Percentiles rank a stretch among this genome's conserved stretches.
phyloP scores from a whole-genome alignment of 257 asterid genomes.

The Solanum dulcamara region DNA sequence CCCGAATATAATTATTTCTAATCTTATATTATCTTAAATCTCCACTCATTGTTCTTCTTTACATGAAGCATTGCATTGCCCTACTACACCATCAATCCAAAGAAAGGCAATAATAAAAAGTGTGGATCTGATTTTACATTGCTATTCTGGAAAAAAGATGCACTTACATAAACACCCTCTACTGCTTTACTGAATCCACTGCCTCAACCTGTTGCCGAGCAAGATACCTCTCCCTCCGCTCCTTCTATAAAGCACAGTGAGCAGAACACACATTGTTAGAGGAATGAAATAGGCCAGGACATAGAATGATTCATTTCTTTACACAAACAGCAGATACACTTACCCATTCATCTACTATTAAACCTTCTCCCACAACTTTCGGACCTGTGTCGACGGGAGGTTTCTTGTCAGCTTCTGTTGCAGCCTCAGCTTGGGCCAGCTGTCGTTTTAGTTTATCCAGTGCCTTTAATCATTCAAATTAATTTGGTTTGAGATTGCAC shows the following conservation, averaged over 20 bases:
- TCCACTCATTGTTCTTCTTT: neutral
- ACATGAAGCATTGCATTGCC: neutral
- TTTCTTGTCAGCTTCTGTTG: constrained; percentile 9
- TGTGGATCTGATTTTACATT: neutral
- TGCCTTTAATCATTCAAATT: constrained; percentile 1
- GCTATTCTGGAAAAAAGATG: neutral
- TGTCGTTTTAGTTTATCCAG: constrained; percentile 9
- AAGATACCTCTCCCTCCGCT: constrained; percentile 10
- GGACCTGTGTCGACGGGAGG: constrained; percentile 3
- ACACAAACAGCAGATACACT: neutral
- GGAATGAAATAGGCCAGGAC: neutral
- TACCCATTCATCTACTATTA: constrained; percentile 15
- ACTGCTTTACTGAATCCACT: constrained; percentile 4
- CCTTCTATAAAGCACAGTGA: constrained; percentile 2
- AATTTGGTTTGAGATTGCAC: neutral
- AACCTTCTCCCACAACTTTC: constrained; percentile 4
- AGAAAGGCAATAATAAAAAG: neutral
- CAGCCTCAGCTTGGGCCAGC: constrained; percentile 15
- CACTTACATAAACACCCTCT: neutral
- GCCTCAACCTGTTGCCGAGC: constrained; percentile 9
- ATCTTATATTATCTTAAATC: neutral
- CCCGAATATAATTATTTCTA: neutral
- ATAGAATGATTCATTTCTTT: neutral
- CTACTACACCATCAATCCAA: neutral
- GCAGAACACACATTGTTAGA: neutral